A percentile compares a stretch with the other conserved stretches of the same genome.
Conservation (phyloP, 139 green algal species). For the Chlorella sp. region DNA sequence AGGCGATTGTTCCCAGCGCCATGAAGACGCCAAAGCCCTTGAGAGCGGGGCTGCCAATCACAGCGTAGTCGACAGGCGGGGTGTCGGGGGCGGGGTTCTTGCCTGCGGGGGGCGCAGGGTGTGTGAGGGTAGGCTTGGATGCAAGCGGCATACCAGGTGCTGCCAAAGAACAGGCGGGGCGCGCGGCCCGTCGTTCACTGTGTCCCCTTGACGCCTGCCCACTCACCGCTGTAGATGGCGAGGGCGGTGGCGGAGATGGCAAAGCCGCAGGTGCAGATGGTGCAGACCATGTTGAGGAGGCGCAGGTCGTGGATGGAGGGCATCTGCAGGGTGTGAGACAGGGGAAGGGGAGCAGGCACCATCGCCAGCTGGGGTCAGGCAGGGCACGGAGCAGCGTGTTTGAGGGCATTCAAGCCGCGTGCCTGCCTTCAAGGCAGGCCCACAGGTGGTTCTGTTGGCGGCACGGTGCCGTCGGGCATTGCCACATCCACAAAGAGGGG, state of each 20-base stretch:
- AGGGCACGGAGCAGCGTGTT: not conserved
- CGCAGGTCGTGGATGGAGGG: conserved; percentile 45
- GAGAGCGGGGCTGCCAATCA: not conserved
- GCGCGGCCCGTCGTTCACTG: not conserved
- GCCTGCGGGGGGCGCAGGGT: not conserved
- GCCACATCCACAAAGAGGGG: no score
- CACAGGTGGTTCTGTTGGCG: no score
- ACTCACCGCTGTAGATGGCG: conserved; percentile 39
- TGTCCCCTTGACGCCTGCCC: not conserved
- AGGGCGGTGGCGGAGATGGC: conserved; percentile 32
- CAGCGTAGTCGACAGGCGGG: not conserved
- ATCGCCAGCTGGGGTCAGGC: not conserved
- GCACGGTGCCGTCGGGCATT: no score
- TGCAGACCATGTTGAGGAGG: conserved; percentile 53
- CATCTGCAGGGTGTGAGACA: conserved; percentile 15
- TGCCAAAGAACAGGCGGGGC: not conserved
- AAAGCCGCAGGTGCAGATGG: conserved; percentile 52
- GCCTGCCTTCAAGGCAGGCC: no score
- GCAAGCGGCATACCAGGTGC: not conserved
- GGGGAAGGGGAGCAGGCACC: not conserved
- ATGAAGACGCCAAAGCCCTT: conserved; percentile 43
- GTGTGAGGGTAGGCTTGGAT: not conserved
- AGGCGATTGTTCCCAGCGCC: conserved; percentile 54
- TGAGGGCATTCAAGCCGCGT: no score
- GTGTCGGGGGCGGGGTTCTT: not conserved